These are phyloP conservation scores for Mycena sp. DNA, from an alignment of 1,284 basidiomycete species.

Conservation along the genomic window DNA sequence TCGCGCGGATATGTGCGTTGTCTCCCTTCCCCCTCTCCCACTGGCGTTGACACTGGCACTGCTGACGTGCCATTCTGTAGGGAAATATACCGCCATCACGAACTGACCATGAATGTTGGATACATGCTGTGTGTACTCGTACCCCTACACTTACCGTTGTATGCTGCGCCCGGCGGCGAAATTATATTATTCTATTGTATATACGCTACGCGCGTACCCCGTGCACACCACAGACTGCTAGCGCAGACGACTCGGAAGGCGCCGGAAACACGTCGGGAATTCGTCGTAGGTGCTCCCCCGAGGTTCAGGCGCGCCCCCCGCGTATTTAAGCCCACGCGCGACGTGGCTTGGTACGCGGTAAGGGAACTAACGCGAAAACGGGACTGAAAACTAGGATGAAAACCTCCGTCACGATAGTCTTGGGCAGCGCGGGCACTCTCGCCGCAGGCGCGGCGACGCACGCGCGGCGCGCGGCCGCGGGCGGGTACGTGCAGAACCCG, in stretches of 20 bases:
- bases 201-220: no score
- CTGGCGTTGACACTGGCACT: conserved; percentile 72
- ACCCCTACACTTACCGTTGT: no score
- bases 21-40: background rate
- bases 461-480: conserved; percentile 43
- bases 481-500: conserved; percentile 61
- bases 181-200: no score
- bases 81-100: conserved; percentile 77
- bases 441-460: conserved; percentile 1
- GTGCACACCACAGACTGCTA: conserved; percentile 80
- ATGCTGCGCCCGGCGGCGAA: no score
- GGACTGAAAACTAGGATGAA: conserved; percentile 13
- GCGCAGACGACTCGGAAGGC: conserved; percentile 72
- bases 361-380: background rate
- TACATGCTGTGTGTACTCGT: no score
- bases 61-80: no score
- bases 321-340: conserved; percentile 14
- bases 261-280: conserved; percentile 28
- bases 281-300: conserved; percentile 15
- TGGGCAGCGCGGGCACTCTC: background rate
- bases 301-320: conserved; percentile 23
- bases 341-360: background rate
- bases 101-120: conserved; percentile 69
- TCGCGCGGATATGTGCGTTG: conserved; percentile 77
- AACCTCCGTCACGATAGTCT: conserved; percentile 3